These are phyloP conservation scores for Heterobasidion annosum DNA, from an alignment of 1,284 basidiomycete species.

Conservation along the genomic window DNA sequence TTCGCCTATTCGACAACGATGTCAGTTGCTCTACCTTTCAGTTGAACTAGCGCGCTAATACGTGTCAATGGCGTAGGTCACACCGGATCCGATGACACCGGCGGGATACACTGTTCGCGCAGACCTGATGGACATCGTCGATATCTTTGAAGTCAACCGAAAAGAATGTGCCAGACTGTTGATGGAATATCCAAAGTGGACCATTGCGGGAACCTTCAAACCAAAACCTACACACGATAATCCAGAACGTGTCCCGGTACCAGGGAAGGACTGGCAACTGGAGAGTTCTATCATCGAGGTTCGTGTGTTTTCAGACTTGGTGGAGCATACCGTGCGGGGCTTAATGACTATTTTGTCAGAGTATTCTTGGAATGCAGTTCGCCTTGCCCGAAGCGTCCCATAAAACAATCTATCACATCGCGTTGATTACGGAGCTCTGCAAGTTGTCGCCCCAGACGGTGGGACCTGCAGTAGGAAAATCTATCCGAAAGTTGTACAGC, in stretches of 20 bases:
- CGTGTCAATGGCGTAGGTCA: slow-evolving; percentile 38
- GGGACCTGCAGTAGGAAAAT: slow-evolving; percentile 94
- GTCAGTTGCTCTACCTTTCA: slow-evolving; percentile 30
- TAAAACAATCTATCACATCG: slow-evolving; percentile 81
- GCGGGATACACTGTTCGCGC: slow-evolving; percentile 77
- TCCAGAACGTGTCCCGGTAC: slow-evolving; percentile 32
- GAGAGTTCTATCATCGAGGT: slow-evolving; percentile 80
- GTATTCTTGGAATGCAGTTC: slow-evolving; percentile 70
- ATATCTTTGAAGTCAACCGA: slow-evolving; percentile 93
- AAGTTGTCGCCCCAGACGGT: slow-evolving; percentile 86
- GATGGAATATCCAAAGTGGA: slow-evolving; percentile 85
- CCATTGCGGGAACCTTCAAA: slow-evolving; percentile 78
- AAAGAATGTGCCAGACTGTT: slow-evolving; percentile 90
- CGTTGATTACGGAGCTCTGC: slow-evolving; percentile 89
- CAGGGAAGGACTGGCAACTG: slow-evolving; percentile 65
- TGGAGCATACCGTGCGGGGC: neutral
- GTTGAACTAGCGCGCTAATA: neutral
- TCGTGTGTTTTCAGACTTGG: slow-evolving; percentile 3
- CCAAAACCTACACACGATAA: slow-evolving; percentile 41
- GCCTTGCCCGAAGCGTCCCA: slow-evolving; percentile 72
- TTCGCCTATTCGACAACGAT: slow-evolving; percentile 74
- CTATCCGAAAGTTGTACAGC: slow-evolving; percentile 80
- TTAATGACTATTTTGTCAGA: slow-evolving; percentile 11
- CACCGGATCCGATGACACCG: slow-evolving; percentile 66
- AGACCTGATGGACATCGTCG: slow-evolving; percentile 74